Evolutionary conservation across 2,329 filamentous ascomycete genomes (phyloP).

Genomic region (Dendryphion nanum): DNA sequence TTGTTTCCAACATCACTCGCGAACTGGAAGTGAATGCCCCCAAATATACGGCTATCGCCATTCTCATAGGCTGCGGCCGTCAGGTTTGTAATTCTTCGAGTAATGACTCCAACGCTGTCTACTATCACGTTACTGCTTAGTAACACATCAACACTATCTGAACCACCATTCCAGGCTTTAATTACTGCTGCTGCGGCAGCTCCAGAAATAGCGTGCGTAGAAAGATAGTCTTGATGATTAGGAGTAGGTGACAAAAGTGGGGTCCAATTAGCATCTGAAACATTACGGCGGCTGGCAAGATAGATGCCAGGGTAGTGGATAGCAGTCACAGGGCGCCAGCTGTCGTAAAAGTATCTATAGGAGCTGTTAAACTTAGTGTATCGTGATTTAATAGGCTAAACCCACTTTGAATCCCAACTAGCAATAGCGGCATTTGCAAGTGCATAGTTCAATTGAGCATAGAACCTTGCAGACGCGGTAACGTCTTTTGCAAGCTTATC

Average conservation of each 20-base stretch:
- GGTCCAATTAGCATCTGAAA: slow-evolving; percentile 18
- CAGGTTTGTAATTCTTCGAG: slow-evolving; percentile 20
- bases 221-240: slow-evolving; percentile 26
- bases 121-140: slow-evolving; percentile 26
- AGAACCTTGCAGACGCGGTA: slow-evolving; percentile 23
- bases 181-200: slow-evolving; percentile 22
- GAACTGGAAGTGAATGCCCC: slow-evolving; percentile 31
- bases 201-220: slow-evolving; percentile 26
- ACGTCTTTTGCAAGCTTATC: slow-evolving; percentile 19
- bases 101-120: slow-evolving; percentile 18
- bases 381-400: too few relatives aligned
- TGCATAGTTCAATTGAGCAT: slow-evolving; percentile 27
- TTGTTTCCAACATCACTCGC: slow-evolving; percentile 17
- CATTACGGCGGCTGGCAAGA: slow-evolving; percentile 17
- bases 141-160: slow-evolving; percentile 17
- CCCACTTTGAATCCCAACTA: slow-evolving; percentile 20
- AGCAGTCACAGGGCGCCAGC: slow-evolving; percentile 25
- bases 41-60: slow-evolving; percentile 25
- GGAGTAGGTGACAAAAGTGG: slow-evolving; percentile 24
- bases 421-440: slow-evolving; percentile 28
- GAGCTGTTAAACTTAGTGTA: too few relatives aligned
- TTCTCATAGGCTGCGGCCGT: slow-evolving; percentile 23
- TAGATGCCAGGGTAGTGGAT: slow-evolving; percentile 16
- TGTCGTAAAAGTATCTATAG: slow-evolving; percentile 16
- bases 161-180: slow-evolving; percentile 15